Evolutionary conservation across 2,329 filamentous ascomycete species (phyloP).

Genomic region (Arthrinium puccinioides): DNA sequence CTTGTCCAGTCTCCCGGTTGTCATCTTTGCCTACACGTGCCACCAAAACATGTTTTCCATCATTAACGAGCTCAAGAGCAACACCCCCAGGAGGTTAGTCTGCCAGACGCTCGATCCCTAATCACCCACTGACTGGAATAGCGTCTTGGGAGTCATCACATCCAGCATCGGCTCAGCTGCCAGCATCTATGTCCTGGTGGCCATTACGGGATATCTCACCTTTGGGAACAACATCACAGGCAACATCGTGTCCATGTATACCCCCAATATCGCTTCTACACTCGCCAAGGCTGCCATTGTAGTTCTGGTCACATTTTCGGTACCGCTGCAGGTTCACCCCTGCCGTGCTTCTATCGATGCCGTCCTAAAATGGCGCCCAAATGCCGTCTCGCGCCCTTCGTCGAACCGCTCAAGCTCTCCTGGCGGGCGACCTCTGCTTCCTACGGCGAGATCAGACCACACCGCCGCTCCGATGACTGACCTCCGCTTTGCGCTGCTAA

Average conservation of each 20-base stretch:
- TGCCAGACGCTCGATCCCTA: not conserved
- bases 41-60: constrained; percentile 99
- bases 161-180: constrained; percentile 86
- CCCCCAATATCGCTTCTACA: constrained; percentile 72
- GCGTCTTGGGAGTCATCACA: constrained; percentile 70
- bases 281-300: constrained; percentile 95
- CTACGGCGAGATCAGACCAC: constrained; percentile 39
- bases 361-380: constrained; percentile 85
- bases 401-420: constrained; percentile 33
- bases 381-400: constrained; percentile 27
- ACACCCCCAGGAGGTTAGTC: constrained; percentile 53
- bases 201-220: constrained; percentile 90
- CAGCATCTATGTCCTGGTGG: constrained; percentile 80
- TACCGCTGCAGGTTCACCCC: constrained; percentile 91
- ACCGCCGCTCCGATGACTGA: constrained; percentile 68
- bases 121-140: constrained; percentile 33
- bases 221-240: constrained; percentile 85
- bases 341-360: constrained; percentile 93
- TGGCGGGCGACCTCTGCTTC: constrained; percentile 35
- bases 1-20: constrained; percentile 83
- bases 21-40: constrained; percentile 98
- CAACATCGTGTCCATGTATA: constrained; percentile 92
- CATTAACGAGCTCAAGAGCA: constrained; percentile 85
- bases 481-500: constrained; percentile 80
- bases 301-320: constrained; percentile 90